phyloP scores from a whole-genome alignment of 192 early-diverging fungal species.

The Geranomyces michiganensis region DNA sequence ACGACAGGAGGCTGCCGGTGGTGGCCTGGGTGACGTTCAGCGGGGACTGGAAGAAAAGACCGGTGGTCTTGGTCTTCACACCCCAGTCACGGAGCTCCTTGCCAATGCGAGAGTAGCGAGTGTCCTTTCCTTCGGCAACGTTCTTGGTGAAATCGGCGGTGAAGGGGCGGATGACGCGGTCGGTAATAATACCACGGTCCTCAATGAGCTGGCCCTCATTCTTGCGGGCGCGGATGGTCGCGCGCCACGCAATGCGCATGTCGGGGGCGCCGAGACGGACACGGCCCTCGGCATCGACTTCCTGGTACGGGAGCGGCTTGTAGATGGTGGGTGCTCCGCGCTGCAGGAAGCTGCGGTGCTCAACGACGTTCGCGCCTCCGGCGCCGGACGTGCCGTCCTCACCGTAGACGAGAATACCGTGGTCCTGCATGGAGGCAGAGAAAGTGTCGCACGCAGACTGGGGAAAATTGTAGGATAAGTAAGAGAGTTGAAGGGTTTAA shows the following conservation, averaged over 20 bases:
- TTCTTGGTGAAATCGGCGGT: neutral
- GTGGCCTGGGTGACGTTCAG: neutral
- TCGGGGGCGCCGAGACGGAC: neutral
- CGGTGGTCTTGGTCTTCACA: neutral
- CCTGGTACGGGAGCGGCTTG: conserved; percentile 9
- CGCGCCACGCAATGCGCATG: conserved; percentile 13
- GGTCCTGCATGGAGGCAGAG: conserved; percentile 31
- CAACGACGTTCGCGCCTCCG: conserved; percentile 31
- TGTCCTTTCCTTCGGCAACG: neutral
- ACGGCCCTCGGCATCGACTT: neutral
- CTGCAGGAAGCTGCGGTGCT: conserved; percentile 15
- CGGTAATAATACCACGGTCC: conserved; percentile 26
- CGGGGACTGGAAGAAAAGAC: conserved; percentile 2
- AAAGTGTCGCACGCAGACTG: conserved; percentile 30
- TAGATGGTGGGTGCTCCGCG: neutral
- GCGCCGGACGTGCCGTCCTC: conserved; percentile 24
- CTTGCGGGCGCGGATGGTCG: conserved; percentile 18
- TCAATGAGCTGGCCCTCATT: conserved; percentile 35
- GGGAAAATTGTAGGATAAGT: too few relatives aligned
- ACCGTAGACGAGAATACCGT: conserved; percentile 15
- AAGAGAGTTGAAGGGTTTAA: too few relatives aligned
- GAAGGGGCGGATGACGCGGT: conserved; percentile 20
- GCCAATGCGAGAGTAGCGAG: conserved; percentile 27
- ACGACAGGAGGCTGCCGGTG: neutral
- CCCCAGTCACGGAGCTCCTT: conserved; percentile 12